A percentile compares a stretch with the other conserved stretches of the same genome.
Evolutionary conservation across 257 asterid genomes (phyloP).

Genomic region (Craterostigma plantagineum): DNA sequence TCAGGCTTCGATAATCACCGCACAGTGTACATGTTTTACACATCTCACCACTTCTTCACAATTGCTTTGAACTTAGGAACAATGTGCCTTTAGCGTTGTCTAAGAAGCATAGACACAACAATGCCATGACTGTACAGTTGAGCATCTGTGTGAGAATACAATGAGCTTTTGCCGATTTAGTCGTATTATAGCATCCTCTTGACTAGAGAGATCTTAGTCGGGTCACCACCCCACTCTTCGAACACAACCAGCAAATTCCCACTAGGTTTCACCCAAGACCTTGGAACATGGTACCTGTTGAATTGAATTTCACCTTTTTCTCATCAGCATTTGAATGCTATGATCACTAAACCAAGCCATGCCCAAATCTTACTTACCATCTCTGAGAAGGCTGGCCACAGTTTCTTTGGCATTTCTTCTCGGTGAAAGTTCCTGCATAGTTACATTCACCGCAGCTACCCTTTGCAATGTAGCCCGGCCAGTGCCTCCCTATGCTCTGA

Average conservation of each 20-base stretch:
- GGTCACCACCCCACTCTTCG: slow-evolving; percentile 76
- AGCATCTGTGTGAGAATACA: no score
- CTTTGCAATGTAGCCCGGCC: slow-evolving; percentile 63
- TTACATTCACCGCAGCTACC: slow-evolving; percentile 58
- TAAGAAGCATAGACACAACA: no score
- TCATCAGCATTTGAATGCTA: background rate
- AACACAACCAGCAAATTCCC: slow-evolving; percentile 50
- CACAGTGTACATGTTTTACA: no score
- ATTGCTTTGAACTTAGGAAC: no score
- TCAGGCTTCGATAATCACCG: no score
- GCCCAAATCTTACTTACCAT: slow-evolving; percentile 32
- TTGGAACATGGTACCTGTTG: slow-evolving; percentile 5
- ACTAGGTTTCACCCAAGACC: slow-evolving; percentile 47
- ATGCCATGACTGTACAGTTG: no score
- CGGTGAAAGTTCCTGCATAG: slow-evolving; percentile 54
- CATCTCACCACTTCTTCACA: no score
- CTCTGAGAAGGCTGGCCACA: slow-evolving; percentile 87
- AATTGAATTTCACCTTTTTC: background rate
- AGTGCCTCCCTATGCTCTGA: slow-evolving; percentile 72
- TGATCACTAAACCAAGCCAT: no score
- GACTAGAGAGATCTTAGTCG: slow-evolving; percentile 35
- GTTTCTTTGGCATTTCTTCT: slow-evolving; percentile 48
- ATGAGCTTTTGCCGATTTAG: no score
- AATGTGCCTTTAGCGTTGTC: no score
- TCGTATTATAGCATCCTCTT: no score